Evolutionary conservation across 805 yeast genomes (phyloP).

Genomic region (Candida coleopterorum): DNA sequence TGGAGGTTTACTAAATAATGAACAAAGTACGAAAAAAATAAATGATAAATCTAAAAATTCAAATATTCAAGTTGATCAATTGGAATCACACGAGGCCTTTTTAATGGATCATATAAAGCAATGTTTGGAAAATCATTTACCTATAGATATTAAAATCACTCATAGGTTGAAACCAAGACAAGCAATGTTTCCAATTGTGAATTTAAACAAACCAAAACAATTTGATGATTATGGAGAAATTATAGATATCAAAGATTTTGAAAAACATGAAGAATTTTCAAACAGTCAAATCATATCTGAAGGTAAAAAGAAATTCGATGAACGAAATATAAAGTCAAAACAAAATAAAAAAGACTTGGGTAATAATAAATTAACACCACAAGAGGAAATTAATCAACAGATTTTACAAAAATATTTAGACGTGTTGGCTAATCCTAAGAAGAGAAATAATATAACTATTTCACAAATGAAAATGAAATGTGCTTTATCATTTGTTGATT

Average conservation of each 20-base stretch:
- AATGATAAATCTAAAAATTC: conserved; percentile 10
- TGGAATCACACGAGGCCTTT: conserved; percentile 38
- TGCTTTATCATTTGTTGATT: conserved; percentile 70
- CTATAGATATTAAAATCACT: conserved; percentile 50
- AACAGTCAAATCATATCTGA: conserved; percentile 32
- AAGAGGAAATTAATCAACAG: conserved; percentile 38
- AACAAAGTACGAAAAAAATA: conserved; percentile 7
- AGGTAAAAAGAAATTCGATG: conserved; percentile 34
- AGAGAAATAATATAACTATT: conserved; percentile 26
- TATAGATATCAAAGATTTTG: conserved; percentile 62
- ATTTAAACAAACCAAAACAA: conserved; percentile 44
- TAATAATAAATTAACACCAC: conserved; percentile 34
- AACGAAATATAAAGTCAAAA: conserved; percentile 16
- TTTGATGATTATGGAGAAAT: conserved; percentile 86
- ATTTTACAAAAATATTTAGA: conserved; percentile 40
- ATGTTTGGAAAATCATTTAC: conserved; percentile 37
- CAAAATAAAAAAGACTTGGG: conserved; percentile 14
- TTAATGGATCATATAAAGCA: conserved; percentile 34
- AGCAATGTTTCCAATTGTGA: conserved; percentile 69
- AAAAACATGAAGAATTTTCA: conserved; percentile 47
- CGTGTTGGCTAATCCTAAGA: conserved; percentile 48
- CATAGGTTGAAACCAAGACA: conserved; percentile 44
- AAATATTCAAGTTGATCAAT: conserved; percentile 23
- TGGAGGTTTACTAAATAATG: conserved; percentile 14
- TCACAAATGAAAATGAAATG: conserved; percentile 59